These are phyloP conservation scores for Chrysanthemum lavandulifolium DNA, from an alignment of 129 eudicot species.

Conservation along the genomic window DNA sequence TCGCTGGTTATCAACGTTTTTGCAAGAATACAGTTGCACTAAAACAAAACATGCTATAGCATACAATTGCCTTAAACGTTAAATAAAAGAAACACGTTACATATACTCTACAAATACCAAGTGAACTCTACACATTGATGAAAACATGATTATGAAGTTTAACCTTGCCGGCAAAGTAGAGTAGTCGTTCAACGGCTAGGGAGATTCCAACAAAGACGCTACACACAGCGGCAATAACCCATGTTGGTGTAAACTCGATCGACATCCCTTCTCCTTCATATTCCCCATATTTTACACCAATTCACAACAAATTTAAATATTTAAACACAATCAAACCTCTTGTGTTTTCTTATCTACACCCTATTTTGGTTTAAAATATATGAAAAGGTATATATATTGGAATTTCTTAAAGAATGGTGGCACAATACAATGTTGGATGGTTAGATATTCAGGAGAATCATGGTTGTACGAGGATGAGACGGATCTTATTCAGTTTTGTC, in stretches of 20 bases:
- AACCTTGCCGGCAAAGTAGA: neutral
- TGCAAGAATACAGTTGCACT: too few relatives aligned
- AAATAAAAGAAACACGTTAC: too few relatives aligned
- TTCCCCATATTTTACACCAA: neutral
- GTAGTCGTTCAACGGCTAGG: neutral
- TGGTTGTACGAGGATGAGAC: conserved; percentile 12
- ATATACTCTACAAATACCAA: too few relatives aligned
- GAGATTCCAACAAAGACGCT: neutral
- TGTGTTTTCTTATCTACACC: too few relatives aligned
- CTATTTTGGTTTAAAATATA: too few relatives aligned
- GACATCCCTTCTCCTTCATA: neutral
- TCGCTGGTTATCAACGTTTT: too few relatives aligned
- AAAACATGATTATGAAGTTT: too few relatives aligned
- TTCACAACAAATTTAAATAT: neutral
- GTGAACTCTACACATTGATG: neutral
- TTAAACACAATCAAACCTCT: too few relatives aligned
- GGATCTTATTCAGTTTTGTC: conserved; percentile 18
- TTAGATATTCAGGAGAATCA: conserved; percentile 14
- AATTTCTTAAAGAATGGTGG: too few relatives aligned
- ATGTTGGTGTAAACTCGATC: conserved; percentile 11
- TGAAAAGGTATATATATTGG: too few relatives aligned
- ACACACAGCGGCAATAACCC: conserved; percentile 8
- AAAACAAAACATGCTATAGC: too few relatives aligned
- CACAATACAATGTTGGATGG: neutral
- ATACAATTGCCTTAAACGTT: too few relatives aligned